Percentiles rank a stretch among this genome's conserved stretches.
Evolutionary conservation across 352 stramenopile species (phyloP).

Genomic region (Phytophthora aleatoria): DNA sequence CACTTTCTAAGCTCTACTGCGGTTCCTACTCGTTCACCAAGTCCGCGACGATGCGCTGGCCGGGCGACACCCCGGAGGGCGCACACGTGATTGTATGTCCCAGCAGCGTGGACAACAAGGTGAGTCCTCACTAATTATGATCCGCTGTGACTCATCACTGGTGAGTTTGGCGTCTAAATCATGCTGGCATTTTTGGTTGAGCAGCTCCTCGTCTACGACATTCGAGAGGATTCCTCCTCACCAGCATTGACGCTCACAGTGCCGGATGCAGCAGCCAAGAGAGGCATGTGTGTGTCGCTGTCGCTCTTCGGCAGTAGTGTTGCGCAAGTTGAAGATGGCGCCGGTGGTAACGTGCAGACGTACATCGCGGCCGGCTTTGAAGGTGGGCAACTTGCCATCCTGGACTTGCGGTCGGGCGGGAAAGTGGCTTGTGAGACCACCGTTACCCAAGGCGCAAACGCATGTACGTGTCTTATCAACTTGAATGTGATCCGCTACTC

Average conservation of each 20-base stretch:
- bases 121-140: conserved; percentile 2
- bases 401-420: conserved; percentile 62
- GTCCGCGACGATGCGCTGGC: conserved; percentile 54
- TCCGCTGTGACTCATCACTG: neutral
- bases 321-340: conserved; percentile 16
- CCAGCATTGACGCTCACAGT: conserved; percentile 42
- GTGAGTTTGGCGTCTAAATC: conserved; percentile 9
- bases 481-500: neutral
- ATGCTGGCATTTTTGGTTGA: neutral
- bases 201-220: conserved; percentile 58
- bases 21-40: conserved; percentile 76
- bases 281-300: conserved; percentile 59
- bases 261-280: conserved; percentile 35
- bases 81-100: conserved; percentile 49
- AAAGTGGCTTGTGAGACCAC: conserved; percentile 57
- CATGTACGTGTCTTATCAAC: conserved; percentile 42
- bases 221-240: conserved; percentile 27
- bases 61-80: conserved; percentile 1
- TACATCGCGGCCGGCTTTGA: conserved; percentile 75
- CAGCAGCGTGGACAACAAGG: conserved; percentile 48
- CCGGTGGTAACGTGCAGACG: conserved; percentile 24
- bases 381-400: conserved; percentile 65
- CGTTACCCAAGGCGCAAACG: conserved; percentile 49
- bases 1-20: conserved; percentile 53
- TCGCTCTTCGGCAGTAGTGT: conserved; percentile 38